These are phyloP conservation scores for Backusella parvicylindrica DNA, from an alignment of 192 early-diverging fungal genomes.

Conservation along the genomic window DNA sequence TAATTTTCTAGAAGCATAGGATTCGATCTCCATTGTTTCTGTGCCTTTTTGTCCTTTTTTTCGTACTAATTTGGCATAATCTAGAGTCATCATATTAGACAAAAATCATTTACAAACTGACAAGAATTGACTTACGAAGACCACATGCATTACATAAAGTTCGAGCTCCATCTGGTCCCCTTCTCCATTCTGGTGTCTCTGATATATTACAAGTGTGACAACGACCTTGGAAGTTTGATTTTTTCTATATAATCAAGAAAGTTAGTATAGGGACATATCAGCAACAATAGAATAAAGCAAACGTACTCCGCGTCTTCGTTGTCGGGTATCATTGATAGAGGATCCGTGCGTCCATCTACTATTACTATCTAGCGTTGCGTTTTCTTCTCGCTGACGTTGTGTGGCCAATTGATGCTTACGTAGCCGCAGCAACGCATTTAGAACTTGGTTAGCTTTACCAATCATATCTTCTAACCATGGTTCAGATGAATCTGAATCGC, in stretches of 20 bases:
- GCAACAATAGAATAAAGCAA: background rate
- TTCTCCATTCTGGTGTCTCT: slow-evolving; percentile 39
- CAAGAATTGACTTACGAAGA: slow-evolving; percentile 42
- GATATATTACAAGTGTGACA: slow-evolving; percentile 82
- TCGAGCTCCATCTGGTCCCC: slow-evolving; percentile 57
- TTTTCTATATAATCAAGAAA: slow-evolving; percentile 33
- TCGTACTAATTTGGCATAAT: slow-evolving; percentile 11
- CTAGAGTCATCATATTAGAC: background rate
- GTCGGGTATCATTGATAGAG: background rate
- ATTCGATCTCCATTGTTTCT: background rate
- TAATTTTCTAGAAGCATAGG: background rate
- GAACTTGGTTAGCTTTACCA: slow-evolving; percentile 16
- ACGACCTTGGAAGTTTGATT: slow-evolving; percentile 60
- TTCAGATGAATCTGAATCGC: slow-evolving; percentile 7
- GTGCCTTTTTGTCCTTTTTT: slow-evolving; percentile 7
- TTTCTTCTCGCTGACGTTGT: background rate
- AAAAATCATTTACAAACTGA: background rate
- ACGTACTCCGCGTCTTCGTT: slow-evolving; percentile 27
- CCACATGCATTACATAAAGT: slow-evolving; percentile 37
- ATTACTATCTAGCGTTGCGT: background rate
- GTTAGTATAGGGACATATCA: background rate
- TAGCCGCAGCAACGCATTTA: slow-evolving; percentile 13
- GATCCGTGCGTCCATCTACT: background rate
- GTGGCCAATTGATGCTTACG: slow-evolving; percentile 19
- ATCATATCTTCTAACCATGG: slow-evolving; percentile 30